Percentiles rank a stretch among this genome's conserved stretches.
Conservation (phyloP, 129 eudicot genomes). For the Tagetes erecta region DNA sequence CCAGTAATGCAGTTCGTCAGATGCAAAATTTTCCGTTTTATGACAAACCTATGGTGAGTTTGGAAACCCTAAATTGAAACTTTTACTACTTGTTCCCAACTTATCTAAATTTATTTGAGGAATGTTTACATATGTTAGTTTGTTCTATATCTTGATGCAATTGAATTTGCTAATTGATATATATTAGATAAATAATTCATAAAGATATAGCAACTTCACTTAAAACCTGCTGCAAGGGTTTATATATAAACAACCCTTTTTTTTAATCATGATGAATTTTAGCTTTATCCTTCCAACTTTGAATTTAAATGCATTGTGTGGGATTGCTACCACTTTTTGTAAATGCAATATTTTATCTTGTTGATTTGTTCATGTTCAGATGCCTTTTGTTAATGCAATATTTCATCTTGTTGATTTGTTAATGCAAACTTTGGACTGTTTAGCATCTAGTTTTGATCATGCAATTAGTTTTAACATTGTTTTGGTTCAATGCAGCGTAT, state of each 20-base stretch:
- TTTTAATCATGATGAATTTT: background rate
- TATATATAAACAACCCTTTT: background rate
- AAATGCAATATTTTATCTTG: background rate
- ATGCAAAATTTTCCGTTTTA: constrained; percentile 97
- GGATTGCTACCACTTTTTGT: background rate
- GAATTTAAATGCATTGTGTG: background rate
- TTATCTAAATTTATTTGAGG: background rate
- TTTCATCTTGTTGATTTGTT: background rate
- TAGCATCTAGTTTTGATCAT: background rate
- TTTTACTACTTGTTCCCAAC: background rate
- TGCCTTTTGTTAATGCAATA: background rate
- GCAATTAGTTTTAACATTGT: constrained; percentile 3
- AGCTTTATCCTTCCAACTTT: background rate
- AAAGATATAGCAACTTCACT: background rate
- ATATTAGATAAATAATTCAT: background rate
- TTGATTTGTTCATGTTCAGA: background rate
- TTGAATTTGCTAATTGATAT: background rate
- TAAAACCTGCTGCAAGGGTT: background rate
- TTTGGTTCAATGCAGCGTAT: constrained; percentile 56
- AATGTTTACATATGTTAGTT: constrained; percentile 7
- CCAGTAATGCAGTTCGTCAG: constrained; percentile 96
- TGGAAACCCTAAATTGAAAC: constrained; percentile 14
- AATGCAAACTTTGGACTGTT: background rate
- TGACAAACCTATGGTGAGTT: constrained; percentile 91
- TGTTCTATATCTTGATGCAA: background rate